These are phyloP conservation scores for Mucor irregularis DNA, from an alignment of 371 early-diverging fungal species.

Conservation along the genomic window DNA sequence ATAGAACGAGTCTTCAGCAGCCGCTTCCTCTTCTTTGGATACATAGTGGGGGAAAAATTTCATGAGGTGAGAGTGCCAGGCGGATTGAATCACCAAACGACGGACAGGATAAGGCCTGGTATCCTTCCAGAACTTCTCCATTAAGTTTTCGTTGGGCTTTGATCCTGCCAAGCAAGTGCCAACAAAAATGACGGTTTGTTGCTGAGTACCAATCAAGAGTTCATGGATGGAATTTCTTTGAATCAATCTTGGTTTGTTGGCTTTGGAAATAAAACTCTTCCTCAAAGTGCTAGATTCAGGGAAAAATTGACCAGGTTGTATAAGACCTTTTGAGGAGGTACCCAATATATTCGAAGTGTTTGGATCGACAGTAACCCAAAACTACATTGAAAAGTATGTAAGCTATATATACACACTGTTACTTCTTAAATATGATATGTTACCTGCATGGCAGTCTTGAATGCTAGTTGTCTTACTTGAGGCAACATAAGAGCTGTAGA, in stretches of 20 bases:
- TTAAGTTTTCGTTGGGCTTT: not conserved
- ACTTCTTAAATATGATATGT: not conserved
- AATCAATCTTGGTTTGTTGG: not conserved
- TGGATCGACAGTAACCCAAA: constrained; percentile 1
- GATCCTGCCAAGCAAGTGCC: not conserved
- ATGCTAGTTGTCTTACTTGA: constrained; percentile 9
- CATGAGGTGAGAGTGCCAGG: constrained; percentile 1
- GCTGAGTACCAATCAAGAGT: not conserved
- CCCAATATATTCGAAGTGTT: constrained; percentile 6
- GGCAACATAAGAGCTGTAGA: constrained; percentile 3
- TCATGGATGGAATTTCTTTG: constrained; percentile 5
- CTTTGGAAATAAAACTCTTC: not conserved
- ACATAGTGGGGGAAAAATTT: constrained; percentile 4
- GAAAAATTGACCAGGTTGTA: constrained; percentile 16
- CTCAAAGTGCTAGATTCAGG: constrained; percentile 11
- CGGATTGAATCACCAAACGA: constrained; percentile 12
- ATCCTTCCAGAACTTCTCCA: constrained; percentile 12
- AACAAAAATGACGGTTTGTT: constrained; percentile 1
- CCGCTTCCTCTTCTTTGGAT: constrained; percentile 2
- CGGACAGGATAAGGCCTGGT: constrained; percentile 9
- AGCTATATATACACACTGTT: no score
- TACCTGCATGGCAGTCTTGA: constrained; percentile 20
- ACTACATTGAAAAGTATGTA: not conserved
- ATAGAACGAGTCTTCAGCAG: constrained; percentile 13
- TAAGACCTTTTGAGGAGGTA: constrained; percentile 17